Evolutionary conservation across 1,284 basidiomycete species (phyloP), one percentile per base, ranked within the genome.

Genomic region (Fistulinella staudtii): DNA sequence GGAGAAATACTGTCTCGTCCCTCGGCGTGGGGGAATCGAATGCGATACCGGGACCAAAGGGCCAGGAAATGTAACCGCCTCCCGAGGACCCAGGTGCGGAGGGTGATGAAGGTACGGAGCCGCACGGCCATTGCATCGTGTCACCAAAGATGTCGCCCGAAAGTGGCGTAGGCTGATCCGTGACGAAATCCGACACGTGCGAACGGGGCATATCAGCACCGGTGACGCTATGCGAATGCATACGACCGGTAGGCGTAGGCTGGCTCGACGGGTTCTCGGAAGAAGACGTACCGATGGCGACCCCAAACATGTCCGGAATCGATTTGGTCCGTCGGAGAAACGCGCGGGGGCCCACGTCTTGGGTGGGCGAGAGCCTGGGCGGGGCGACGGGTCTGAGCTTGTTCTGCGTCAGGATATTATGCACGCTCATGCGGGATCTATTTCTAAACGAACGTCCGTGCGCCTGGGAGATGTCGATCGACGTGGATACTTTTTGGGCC

Each of bases 161-260:
- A n/a, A 52, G 46, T 9, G 44, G 43, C 42, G 52, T 54, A 3
- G 43, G 49, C 33, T 41, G 49, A 34, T 57, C 54, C 38, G 24
- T 23, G 22, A 43, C 24, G 37, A 23, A 36, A 9, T 47, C 55
- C 33, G 47, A 53, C 27, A 58, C 46, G 10, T 58, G 48, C 31
- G 66, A 64, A 17, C 73, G 74, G 24, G 76, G 73, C 39, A 79
- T 69, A 50, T 89, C 85, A 14, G 76, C 80, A 7, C 79, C 79
- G 1, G 85, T 88, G 15, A 89, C 85, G 57, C 84, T 88, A 50
- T 87, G 80, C 6, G 85, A 87, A 56, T 88, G 85, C 3, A 72
- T 76, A 18, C 85, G 77, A 23, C 80, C 80, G 0, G 73, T 71
- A 18, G 60, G 50, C 1, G 60, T 54, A 13, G 67, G 60, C 38